phyloP scores from a whole-genome alignment of 176 grass and related monocot species.

The Puccinellia tenuiflora region DNA sequence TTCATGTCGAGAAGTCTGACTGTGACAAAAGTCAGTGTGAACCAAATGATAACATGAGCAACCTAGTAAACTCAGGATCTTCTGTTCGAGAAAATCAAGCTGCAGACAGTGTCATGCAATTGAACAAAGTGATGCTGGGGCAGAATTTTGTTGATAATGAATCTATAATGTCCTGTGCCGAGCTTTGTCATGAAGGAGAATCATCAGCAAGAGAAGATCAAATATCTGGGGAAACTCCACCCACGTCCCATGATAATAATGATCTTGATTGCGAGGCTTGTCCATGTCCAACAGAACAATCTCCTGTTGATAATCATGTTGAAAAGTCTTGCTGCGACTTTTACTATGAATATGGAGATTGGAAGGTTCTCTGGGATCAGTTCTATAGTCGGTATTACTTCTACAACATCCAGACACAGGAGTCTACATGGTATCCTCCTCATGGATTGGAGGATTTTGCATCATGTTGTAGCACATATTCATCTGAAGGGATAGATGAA shows the following conservation, averaged over 20 bases:
- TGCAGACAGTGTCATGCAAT: conserved; percentile 1
- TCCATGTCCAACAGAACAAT: conserved; percentile 28
- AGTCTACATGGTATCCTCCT: conserved; percentile 83
- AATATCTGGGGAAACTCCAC: conserved; percentile 25
- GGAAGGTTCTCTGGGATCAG: conserved; percentile 74
- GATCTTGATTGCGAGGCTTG: neutral
- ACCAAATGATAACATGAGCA: conserved; percentile 27
- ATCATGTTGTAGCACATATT: conserved; percentile 34
- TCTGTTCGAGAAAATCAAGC: conserved; percentile 29
- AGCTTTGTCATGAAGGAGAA: conserved; percentile 37
- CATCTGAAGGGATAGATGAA: conserved; percentile 9
- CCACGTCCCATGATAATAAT: conserved; percentile 18
- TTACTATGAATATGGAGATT: conserved; percentile 61
- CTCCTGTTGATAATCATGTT: conserved; percentile 17
- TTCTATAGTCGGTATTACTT: conserved; percentile 81
- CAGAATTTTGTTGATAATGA: conserved; percentile 24
- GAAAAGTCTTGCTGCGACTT: conserved; percentile 28
- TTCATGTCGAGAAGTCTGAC: conserved; percentile 4
- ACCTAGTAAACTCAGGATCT: conserved; percentile 10
- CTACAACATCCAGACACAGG: conserved; percentile 63
- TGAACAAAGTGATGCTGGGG: neutral
- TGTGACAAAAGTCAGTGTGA: conserved; percentile 16
- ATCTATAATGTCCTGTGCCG: conserved; percentile 26
- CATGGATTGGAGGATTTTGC: conserved; percentile 61
- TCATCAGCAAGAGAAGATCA: conserved; percentile 5